Percentiles rank a stretch among this genome's conserved stretches.
These are phyloP conservation scores for Effrenium voratum DNA, from an alignment of 73 alveolate genomes.

Conservation along the genomic window DNA sequence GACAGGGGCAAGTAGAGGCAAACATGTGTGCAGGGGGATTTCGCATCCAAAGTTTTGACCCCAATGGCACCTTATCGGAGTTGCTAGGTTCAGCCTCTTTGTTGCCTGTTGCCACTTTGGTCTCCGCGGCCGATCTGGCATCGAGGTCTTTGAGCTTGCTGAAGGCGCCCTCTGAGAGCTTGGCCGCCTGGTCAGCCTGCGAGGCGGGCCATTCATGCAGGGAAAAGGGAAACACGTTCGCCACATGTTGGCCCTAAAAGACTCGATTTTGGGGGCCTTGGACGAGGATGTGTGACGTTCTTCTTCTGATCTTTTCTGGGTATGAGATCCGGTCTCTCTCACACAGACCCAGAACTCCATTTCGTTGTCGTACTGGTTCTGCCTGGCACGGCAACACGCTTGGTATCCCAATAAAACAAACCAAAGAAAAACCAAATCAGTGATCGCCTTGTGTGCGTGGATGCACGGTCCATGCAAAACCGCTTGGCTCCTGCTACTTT, in stretches of 20 bases:
- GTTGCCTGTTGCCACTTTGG: too few relatives aligned
- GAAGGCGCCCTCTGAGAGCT: too few relatives aligned
- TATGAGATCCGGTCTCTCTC: neutral
- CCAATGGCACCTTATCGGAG: neutral
- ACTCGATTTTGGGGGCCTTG: neutral
- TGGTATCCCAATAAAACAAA: neutral
- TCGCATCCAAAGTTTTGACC: too few relatives aligned
- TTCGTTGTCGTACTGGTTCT: constrained; percentile 17
- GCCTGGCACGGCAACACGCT: neutral
- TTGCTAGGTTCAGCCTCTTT: neutral
- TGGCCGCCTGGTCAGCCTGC: neutral
- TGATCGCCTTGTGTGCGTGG: neutral
- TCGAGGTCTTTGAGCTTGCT: neutral
- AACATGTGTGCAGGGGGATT: neutral
- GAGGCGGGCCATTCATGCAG: neutral
- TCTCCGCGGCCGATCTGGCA: too few relatives aligned
- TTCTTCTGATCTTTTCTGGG: neutral
- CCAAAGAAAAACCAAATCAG: neutral
- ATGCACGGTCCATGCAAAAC: neutral
- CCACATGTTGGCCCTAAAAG: neutral
- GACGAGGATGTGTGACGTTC: neutral
- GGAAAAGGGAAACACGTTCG: neutral
- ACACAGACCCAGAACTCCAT: constrained; percentile 23
- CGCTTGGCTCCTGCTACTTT: constrained; percentile 28
- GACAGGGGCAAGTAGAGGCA: neutral